Evolutionary conservation across 2,329 filamentous ascomycete species (phyloP), one percentile per base, ranked within the genome.

Genomic region (Aureobasidium sp.): DNA sequence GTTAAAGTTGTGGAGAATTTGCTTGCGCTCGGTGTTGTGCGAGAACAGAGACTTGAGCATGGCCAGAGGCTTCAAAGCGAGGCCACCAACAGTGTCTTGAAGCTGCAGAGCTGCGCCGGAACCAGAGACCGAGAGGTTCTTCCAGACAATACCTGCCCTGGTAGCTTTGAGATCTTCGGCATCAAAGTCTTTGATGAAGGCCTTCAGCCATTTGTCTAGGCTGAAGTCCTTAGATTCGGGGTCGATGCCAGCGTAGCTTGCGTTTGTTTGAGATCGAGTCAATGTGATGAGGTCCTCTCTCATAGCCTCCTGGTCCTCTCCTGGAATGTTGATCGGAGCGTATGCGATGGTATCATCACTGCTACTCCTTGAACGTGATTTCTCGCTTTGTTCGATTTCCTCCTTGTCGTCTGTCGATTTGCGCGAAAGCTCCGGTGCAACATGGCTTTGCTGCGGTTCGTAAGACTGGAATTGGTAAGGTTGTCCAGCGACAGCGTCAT

Each of bases 51-150:
- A 31, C 64, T 80, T 79, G 20, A 78, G 75, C 47, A 77, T 78
- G 25, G 71, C 70, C 47, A 74, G 70, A 0, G 85, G 87, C 0
- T 82, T 77, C 64, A 82, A 71, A 25, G 89, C 70, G 8, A 84
- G 73, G 1, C 84, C 85, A 2, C 77, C 79, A 3, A 91, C 85
- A 2, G 84, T 90, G 61, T 85, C 78, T 69, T 91, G 88, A 1
- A 90, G 76, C 65, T 89, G 86, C 27, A 91, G 70, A 0, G 86
- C 85, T 2, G 82, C 80, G 0, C 87, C 87, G 0, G 85, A 85
- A 0, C 88, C 88, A 6, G 79, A 86, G 0, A 91, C 85, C 62
- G 82, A 82, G 37, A 90, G 78, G 57, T 88, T 79, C 64, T 83
- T 83, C 74, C 85, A 89, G 0, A 82, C 80, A 7, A 90, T 78